Conservation (phyloP, 768 basidiomycete species). For the Scleroderma bovista region DNA sequence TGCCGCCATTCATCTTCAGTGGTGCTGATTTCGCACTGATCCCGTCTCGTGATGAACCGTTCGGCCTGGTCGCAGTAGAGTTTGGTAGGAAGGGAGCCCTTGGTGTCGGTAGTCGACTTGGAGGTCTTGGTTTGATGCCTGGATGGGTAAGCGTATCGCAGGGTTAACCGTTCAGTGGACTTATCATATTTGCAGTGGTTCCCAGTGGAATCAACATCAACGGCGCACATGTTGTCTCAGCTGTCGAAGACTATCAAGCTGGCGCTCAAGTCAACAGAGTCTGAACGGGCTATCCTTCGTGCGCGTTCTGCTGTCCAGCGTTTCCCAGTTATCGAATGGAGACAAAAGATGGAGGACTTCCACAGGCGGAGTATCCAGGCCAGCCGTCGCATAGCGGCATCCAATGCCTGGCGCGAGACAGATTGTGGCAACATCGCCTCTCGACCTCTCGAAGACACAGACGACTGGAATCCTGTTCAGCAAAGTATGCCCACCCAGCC, state of each 20-base stretch:
- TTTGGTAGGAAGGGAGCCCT: conserved; percentile 96
- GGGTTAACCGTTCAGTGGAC: not conserved
- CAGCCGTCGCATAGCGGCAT: conserved; percentile 64
- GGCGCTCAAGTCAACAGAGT: conserved; percentile 84
- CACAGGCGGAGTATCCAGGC: conserved; percentile 76
- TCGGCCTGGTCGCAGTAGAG: conserved; percentile 93
- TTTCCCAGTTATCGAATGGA: conserved; percentile 98
- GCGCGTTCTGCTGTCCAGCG: conserved; percentile 92
- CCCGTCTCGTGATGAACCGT: conserved; percentile 94
- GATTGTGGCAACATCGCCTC: conserved; percentile 47
- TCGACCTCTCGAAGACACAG: conserved; percentile 55
- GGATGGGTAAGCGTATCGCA: conserved; percentile 70
- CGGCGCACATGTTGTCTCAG: conserved; percentile 92
- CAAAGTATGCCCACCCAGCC: conserved; percentile 65
- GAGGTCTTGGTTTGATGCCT: conserved; percentile 95
- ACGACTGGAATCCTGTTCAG: conserved; percentile 75
- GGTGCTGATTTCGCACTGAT: conserved; percentile 95
- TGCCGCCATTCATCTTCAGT: conserved; percentile 90
- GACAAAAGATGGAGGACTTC: conserved; percentile 93
- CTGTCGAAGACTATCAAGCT: conserved; percentile 92
- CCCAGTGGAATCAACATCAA: conserved; percentile 91
- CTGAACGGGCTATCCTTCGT: conserved; percentile 88
- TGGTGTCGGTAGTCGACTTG: conserved; percentile 90
- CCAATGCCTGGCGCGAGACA: conserved; percentile 72
- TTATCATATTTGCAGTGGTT: conserved; percentile 63